Base-by-base conservation (phyloP, 495 filamentous ascomycete species). In the Penicillium desertorum region DNA sequence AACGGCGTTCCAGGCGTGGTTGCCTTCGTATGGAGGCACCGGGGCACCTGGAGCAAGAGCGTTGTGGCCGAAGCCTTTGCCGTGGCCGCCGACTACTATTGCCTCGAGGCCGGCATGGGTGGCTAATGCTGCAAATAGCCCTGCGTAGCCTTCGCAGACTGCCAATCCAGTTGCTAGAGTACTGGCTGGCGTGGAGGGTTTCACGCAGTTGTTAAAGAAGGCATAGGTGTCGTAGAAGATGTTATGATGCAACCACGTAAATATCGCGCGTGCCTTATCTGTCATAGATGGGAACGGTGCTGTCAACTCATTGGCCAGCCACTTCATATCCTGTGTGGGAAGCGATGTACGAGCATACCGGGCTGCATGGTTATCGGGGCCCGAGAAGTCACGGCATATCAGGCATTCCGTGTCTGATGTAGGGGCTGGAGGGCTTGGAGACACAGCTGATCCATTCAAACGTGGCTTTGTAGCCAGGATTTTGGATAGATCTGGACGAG, bases 191-290 rank as follows among this genome's bases (percentile, higher is more conserved):
- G 86, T 88, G 25, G 83, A 82, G n/a, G 83, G 76, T 58, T 84
- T 73, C 36, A 95, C 77, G 52, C 71, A 82, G 43, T 85, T 79
- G 56, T 80, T 82, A 68, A 92, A 92, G 77, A 96, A 94, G 42
- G 83, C 79, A 36, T 83, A 73, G 5, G 82, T 79, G 69, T 98
- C 89, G 72, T 98, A 98, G 45, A 76, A 76, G 57, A 98, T 84
- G 64, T 97, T 98, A 71, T 98, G 87, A 71, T 98, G 94, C 45
- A 91, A 81, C 94, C 92, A 98, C 8, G 90, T 89, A 70, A 98
- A 98, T 56, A 98, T 88, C 9, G 81, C 88, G 16, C 94, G 83
- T 11, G 94, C 92, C 72, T 96, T 96, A 69, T 98, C 94, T 3
- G 92, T 96, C 0, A 71, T 61, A 2, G 89, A 94, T 6, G 83